These are phyloP conservation scores for Lipomyces orientalis DNA, from an alignment of 805 yeast species.

Conservation along the genomic window DNA sequence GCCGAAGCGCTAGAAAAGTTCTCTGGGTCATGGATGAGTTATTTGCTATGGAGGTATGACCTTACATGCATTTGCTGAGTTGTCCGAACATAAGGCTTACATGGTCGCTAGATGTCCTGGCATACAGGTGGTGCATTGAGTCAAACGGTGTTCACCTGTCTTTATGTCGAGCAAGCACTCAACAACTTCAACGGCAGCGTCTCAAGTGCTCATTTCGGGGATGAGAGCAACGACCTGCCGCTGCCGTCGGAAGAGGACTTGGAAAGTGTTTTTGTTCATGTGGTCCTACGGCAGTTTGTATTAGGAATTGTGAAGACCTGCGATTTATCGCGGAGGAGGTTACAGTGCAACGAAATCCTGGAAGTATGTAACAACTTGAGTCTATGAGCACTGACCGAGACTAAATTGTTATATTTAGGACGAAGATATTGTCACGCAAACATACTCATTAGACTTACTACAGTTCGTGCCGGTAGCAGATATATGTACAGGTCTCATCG, in stretches of 20 bases:
- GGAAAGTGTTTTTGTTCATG: conserved; percentile 17
- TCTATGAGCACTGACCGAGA: background rate
- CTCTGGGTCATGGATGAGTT: conserved; percentile 61
- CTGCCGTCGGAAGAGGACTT: background rate
- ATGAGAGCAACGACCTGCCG: background rate
- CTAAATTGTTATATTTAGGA: conserved; percentile 20
- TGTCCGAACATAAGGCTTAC: background rate
- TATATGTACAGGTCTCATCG: background rate
- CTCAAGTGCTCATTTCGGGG: conserved; percentile 28
- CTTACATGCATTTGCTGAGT: background rate
- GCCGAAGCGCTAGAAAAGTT: conserved; percentile 51
- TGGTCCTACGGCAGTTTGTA: conserved; percentile 23
- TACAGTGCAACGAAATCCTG: conserved; percentile 22
- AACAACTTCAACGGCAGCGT: conserved; percentile 40
- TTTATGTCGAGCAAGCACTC: conserved; percentile 69
- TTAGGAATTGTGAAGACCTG: conserved; percentile 22
- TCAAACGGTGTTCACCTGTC: conserved; percentile 77
- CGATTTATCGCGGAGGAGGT: conserved; percentile 19
- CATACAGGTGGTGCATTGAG: conserved; percentile 72
- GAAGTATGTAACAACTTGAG: conserved; percentile 16
- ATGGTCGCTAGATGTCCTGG: conserved; percentile 62
- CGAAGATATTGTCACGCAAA: conserved; percentile 32
- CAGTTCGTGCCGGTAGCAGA: conserved; percentile 14
- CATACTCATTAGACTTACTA: conserved; percentile 28
- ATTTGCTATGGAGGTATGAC: conserved; percentile 50